Conservation (phyloP, 2,329 filamentous ascomycete genomes). For the Fusarium chuoi region DNA sequence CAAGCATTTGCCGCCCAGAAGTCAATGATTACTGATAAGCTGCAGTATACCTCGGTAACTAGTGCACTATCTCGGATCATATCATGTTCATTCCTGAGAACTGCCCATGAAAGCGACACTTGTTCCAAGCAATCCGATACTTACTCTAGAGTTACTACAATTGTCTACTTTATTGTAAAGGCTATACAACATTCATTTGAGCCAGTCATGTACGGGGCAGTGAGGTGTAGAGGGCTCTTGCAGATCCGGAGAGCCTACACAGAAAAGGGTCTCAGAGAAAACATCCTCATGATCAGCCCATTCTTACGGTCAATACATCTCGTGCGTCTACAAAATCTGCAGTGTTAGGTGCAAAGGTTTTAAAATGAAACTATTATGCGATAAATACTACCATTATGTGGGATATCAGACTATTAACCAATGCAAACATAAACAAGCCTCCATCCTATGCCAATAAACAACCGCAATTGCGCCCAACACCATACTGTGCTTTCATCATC, state of each 20-base stretch:
- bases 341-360: neutral
- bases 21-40: neutral
- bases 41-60: neutral
- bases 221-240: neutral
- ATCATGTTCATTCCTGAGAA: neutral
- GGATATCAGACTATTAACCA: slow-evolving; percentile 25
- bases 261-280: neutral
- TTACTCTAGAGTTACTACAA: neutral
- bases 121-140: neutral
- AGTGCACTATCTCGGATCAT: neutral
- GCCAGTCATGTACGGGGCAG: neutral
- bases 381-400: slow-evolving; percentile 26
- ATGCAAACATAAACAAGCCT: slow-evolving; percentile 12
- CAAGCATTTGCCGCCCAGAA: neutral
- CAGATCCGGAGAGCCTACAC: neutral
- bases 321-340: neutral
- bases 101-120: neutral
- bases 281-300: neutral
- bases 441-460: slow-evolving; percentile 9
- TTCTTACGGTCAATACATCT: neutral
- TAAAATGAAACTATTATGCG: neutral
- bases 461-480: slow-evolving; percentile 31
- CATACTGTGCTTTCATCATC: slow-evolving; percentile 28
- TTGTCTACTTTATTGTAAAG: neutral
- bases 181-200: neutral